These are phyloP conservation scores for Diaporthe citrichinensis DNA, from an alignment of 2,329 filamentous ascomycete genomes.

Conservation along the genomic window DNA sequence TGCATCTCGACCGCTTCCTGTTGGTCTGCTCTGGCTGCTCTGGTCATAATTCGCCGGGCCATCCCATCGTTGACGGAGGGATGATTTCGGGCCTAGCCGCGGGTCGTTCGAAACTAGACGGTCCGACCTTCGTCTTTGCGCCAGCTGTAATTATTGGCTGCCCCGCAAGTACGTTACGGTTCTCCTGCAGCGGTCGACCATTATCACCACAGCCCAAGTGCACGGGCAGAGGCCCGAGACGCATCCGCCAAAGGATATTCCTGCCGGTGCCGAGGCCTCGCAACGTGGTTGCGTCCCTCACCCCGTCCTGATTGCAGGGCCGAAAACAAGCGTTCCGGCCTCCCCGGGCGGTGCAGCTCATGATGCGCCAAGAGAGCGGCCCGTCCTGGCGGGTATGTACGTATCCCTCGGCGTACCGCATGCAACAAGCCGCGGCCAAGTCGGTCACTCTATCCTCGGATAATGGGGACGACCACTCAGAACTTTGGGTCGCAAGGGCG, in stretches of 20 bases:
- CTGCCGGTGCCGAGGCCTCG: neutral
- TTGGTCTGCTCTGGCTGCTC: neutral
- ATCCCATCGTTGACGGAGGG: neutral
- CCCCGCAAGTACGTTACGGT: neutral
- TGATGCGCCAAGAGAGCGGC: neutral
- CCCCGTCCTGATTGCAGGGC: neutral
- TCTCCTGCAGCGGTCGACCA: neutral
- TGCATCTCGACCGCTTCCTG: neutral
- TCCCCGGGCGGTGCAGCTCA: neutral
- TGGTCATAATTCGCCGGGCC: neutral
- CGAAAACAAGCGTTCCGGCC: neutral
- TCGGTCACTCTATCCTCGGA: neutral
- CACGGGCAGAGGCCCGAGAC: neutral
- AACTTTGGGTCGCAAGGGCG: neutral
- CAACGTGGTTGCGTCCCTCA: neutral
- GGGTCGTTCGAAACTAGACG: conserved; percentile 10
- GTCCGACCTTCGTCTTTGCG: neutral
- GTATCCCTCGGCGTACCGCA: neutral
- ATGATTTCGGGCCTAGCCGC: neutral
- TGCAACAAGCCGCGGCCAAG: neutral
- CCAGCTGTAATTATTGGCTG: neutral
- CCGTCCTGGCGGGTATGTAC: conserved; percentile 5
- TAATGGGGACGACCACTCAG: neutral
- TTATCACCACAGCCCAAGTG: neutral
- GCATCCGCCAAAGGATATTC: neutral